Evolutionary conservation across 2,329 filamentous ascomycete genomes (phyloP), one percentile per base, ranked within the genome.

Genomic region (Xylaria polymorpha): DNA sequence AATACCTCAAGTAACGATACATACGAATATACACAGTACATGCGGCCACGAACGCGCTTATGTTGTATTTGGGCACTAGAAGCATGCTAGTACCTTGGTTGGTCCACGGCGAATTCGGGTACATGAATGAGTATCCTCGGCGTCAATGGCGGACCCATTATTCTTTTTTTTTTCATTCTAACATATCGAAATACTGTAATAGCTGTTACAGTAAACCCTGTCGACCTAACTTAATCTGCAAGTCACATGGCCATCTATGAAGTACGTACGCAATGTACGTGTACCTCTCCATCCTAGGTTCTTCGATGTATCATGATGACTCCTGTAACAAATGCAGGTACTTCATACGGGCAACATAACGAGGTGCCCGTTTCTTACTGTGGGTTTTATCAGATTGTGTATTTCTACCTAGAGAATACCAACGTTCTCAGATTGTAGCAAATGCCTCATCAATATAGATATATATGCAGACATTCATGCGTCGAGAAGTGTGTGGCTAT

Each of bases 211-310:
- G 44, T 35, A 41, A 64, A 67, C 68, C 68, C 64, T 70, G 68
- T 41, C 61, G 25, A 51, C 22, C 58, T 51, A 68, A 63, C 65
- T 57, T 37, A 63, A 71, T 71, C 62, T 68, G 66, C 66, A 68
- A 64, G 66, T 66, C 59, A 66, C 66, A 56, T 64, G 66, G 66
- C 43, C 55, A 29, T 35, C 44, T 56, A 50, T 20, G 20, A 48
- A 51, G 18, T 51, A 62, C 25, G 25, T 29, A 29, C 41, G 32
- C 41, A 3, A 41, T 59, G 57, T 39, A 39, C 44, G 32, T 53
- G 41, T 59, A 62, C 41, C 29, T 67, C 20, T 29, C 25, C 18
- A 57, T 56, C 64, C 68, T 51, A 62, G 57, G 64, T 58, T 64
- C 7, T 66, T 66, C 48, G 37, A 65, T 65, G 25, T 53, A 48